Conservation (phyloP, 805 yeast species). For the Yarrowia alimentaria region DNA sequence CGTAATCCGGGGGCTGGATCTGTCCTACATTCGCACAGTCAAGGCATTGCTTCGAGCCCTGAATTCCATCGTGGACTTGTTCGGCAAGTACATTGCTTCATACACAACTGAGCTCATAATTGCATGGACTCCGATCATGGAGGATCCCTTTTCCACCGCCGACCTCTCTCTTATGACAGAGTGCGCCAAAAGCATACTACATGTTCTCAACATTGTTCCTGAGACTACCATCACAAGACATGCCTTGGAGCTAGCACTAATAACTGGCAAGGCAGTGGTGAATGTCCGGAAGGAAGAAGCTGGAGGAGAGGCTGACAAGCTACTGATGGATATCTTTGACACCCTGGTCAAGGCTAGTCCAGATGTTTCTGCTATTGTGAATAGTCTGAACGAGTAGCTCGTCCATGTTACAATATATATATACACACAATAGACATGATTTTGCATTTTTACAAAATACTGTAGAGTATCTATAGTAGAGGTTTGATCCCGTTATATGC, state of each 20-base stretch:
- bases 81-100: constrained; percentile 6
- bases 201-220: constrained; percentile 4
- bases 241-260: constrained; percentile 3
- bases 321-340: background rate
- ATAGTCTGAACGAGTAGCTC: no score
- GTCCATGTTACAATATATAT: background rate
- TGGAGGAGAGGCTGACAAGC: background rate
- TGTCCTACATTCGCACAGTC: constrained; percentile 1
- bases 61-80: constrained; percentile 2
- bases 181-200: constrained; percentile 7
- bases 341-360: background rate
- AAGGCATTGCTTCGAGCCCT: constrained; percentile 10
- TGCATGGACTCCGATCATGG: constrained; percentile 16
- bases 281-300: constrained; percentile 8
- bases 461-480: no score
- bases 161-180: constrained; percentile 1
- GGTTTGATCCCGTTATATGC: no score
- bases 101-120: background rate
- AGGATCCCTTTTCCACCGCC: constrained; percentile 18
- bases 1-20: constrained; percentile 6
- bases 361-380: background rate
- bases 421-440: no score
- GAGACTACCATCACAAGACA: background rate
- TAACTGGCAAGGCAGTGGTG: background rate
- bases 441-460: no score